Evolutionary conservation across 129 eudicot genomes (phyloP).

Genomic region (Cynara cardunculus): DNA sequence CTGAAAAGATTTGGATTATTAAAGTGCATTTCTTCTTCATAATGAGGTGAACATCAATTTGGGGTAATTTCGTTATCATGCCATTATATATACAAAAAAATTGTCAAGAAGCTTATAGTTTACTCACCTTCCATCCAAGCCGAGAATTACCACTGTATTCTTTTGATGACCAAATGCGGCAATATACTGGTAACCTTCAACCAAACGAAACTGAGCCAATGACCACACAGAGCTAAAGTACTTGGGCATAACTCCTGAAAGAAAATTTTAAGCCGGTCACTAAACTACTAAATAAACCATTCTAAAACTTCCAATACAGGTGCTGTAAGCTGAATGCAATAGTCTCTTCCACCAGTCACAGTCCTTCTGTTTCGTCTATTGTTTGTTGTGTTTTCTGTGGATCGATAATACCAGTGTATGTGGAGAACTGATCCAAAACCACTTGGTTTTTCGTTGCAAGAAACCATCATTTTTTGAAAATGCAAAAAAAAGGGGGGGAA

Average conservation of each 20-base stretch:
- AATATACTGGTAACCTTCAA: slow-evolving; percentile 63
- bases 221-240: slow-evolving; percentile 95
- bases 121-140: slow-evolving; percentile 93
- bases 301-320: background rate
- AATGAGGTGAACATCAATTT: background rate
- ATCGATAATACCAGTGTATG: too few relatives aligned
- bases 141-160: slow-evolving; percentile 74
- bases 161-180: slow-evolving; percentile 89
- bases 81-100: background rate
- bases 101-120: background rate
- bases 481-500: background rate
- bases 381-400: too few relatives aligned
- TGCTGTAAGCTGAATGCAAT: background rate
- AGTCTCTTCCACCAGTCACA: background rate
- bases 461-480: background rate
- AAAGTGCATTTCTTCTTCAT: background rate
- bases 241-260: slow-evolving; percentile 85
- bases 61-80: background rate
- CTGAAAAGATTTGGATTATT: background rate
- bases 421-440: background rate
- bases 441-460: background rate
- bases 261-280: background rate
- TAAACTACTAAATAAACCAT: background rate
- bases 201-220: slow-evolving; percentile 81
- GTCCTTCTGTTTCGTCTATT: background rate